Evolutionary conservation across 495 filamentous ascomycete genomes (phyloP), one percentile per base, ranked within the genome.

Genomic region (Penicillium coprophilum): DNA sequence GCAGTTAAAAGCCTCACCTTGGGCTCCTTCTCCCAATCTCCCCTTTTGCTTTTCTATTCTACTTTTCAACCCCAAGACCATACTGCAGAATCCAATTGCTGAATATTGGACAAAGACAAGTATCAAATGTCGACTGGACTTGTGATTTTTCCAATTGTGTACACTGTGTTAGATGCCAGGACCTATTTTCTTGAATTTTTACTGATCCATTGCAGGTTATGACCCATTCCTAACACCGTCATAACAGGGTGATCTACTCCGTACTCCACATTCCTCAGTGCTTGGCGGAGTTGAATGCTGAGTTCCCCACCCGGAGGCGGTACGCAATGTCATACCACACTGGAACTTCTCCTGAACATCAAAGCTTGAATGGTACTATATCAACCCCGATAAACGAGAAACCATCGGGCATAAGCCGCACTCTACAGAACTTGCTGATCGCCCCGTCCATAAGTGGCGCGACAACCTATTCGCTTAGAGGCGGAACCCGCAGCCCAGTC

Each of bases 391-490:
- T 47, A 27, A 36, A 24, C 7, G 45, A 50, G 23, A 50, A 45
- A 58, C 10, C 40, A n/a, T 24, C 46, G 17, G 43, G 50, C 12
- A 43, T 66, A 8, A 58, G 31, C 38, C 63, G 65, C 11, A 53
- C 60, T 19, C 46, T 66, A 13, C 62, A 61, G 24, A 58, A 15
- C 32, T 32, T 66, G 38, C 58, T 63, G 19, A 58, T 49, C 38
- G 57, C 71, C 51, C 65, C 68, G 55, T 66, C 76, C 71, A 76
- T 75, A 54, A 71, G 77, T 55, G 70, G 76, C 32, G 67, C 71
- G 61, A 66, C 62, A 55, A 46, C 67, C 32, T 58, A 60, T 40
- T 49, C 46, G 32, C 46, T 58, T 15, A 50, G 58, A 52, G 39
- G 55, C 49, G 45, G 47, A 28, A 51, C 31, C 49, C 64, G 62